These are phyloP conservation scores for Metarhizium humberi DNA, from an alignment of 2,329 filamentous ascomycete genomes.

Conservation along the genomic window DNA sequence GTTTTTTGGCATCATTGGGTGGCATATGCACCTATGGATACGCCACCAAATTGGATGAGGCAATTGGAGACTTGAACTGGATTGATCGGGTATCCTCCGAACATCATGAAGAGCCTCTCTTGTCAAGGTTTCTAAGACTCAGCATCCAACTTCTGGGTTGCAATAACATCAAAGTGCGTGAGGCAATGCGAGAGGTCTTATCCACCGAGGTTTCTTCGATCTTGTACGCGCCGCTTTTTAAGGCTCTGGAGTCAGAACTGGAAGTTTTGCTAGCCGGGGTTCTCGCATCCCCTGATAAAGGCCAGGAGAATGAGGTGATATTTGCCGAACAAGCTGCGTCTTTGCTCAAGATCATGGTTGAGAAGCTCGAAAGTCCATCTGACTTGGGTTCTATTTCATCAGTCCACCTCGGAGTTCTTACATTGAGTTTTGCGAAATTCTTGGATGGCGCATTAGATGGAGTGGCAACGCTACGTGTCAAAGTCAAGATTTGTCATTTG, in stretches of 20 bases:
- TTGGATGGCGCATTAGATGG: conserved; percentile 49
- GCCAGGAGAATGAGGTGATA: conserved; percentile 50
- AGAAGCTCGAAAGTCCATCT: conserved; percentile 52
- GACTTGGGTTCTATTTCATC: conserved; percentile 54
- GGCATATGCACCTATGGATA: conserved; percentile 56
- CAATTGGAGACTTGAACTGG: conserved; percentile 50
- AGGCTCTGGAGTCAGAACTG: conserved; percentile 54
- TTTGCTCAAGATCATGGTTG: conserved; percentile 53
- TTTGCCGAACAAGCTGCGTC: conserved; percentile 61
- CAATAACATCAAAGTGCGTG: conserved; percentile 53
- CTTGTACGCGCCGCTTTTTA: conserved; percentile 55
- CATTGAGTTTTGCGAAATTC: conserved; percentile 59
- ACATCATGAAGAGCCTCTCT: conserved; percentile 48
- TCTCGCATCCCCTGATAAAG: conserved; percentile 39
- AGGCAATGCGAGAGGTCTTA: conserved; percentile 57
- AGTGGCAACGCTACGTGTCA: conserved; percentile 48
- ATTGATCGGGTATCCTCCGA: conserved; percentile 53
- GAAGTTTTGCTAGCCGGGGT: conserved; percentile 52
- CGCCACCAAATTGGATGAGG: conserved; percentile 46
- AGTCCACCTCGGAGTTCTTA: conserved; percentile 53
- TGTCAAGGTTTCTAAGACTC: conserved; percentile 51
- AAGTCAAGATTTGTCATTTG: conserved; percentile 60
- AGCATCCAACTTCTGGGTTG: conserved; percentile 58
- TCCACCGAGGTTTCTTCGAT: conserved; percentile 54
- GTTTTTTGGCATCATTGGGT: conserved; percentile 57